Percentiles rank a stretch among this genome's conserved stretches.
Evolutionary conservation across 495 filamentous ascomycete species (phyloP).

Genomic region (Talaromyces proteolyticus): DNA sequence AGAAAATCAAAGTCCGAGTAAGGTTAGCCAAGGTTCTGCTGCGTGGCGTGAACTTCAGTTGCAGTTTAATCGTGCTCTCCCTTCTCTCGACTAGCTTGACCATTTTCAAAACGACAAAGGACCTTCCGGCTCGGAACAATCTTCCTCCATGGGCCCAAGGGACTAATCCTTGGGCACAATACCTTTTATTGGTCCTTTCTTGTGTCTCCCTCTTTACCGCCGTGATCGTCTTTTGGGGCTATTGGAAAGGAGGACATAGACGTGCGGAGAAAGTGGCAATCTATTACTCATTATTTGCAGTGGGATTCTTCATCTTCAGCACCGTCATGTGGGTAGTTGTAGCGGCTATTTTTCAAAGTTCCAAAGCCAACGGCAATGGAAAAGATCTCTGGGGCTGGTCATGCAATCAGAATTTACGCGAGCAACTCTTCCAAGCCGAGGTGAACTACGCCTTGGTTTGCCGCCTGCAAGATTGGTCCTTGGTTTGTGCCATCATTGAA

Average conservation of each 20-base stretch:
- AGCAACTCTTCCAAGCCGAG: conserved; percentile 65
- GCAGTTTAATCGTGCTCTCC: conserved; percentile 87
- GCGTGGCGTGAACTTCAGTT: conserved; percentile 90
- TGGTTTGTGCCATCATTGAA: conserved; percentile 97
- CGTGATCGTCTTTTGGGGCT: conserved; percentile 74
- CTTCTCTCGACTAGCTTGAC: conserved; percentile 79
- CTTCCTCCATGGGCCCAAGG: conserved; percentile 76
- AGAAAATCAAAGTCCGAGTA: conserved; percentile 92
- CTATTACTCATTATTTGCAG: conserved; percentile 89
- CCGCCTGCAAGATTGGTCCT: conserved; percentile 92
- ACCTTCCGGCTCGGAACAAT: conserved; percentile 65
- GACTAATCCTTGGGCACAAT: conserved; percentile 86
- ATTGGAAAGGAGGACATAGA: conserved; percentile 83
- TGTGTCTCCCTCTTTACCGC: conserved; percentile 76
- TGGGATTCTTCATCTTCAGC: conserved; percentile 90
- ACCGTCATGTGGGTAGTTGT: conserved; percentile 89
- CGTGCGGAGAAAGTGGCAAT: conserved; percentile 87
- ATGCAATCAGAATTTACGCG: conserved; percentile 80
- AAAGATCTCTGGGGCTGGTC: conserved; percentile 97
- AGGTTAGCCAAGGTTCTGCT: conserved; percentile 92
- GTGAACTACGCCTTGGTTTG: conserved; percentile 91
- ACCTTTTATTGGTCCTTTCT: conserved; percentile 69
- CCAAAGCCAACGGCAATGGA: conserved; percentile 61
- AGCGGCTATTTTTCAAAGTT: conserved; percentile 76
- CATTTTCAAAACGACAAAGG: conserved; percentile 81